Conservation (phyloP, 164 flowering plant species). For the Dillenia turbinata region DNA sequence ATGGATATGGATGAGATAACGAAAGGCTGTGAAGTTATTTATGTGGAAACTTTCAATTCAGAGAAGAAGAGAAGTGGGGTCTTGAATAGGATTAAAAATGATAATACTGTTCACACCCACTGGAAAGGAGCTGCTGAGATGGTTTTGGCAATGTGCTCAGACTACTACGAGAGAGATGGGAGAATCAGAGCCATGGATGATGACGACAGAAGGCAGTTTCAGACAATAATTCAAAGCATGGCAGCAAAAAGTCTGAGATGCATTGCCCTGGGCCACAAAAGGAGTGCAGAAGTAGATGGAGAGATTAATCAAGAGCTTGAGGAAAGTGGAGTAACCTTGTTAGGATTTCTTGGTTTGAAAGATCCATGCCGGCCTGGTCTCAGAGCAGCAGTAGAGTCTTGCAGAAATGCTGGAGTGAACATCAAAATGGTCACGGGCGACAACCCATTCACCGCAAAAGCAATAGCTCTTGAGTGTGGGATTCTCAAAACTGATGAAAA, state of each 20-base stretch:
- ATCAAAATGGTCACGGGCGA: conserved; percentile 45
- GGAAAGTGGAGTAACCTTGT: conserved; percentile 18
- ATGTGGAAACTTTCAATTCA: conserved; percentile 39
- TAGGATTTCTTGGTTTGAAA: conserved; percentile 35
- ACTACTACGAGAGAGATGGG: conserved; percentile 14
- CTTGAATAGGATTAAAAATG: conserved; percentile 7
- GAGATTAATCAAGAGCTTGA: conserved; percentile 8
- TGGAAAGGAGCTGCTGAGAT: conserved; percentile 33
- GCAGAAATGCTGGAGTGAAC: conserved; percentile 30
- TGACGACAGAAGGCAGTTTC: conserved; percentile 9
- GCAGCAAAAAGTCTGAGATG: conserved; percentile 33
- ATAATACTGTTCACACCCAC: conserved; percentile 4
- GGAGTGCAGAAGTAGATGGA: conserved; percentile 5
- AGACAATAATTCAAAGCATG: conserved; percentile 23
- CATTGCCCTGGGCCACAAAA: conserved; percentile 29
- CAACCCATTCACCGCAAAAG: conserved; percentile 37
- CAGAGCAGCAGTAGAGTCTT: conserved; percentile 24
- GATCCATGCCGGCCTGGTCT: conserved; percentile 41
- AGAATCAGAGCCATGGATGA: conserved; percentile 7
- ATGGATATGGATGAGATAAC: conserved; percentile 27
- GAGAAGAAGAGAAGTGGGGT: conserved; percentile 32
- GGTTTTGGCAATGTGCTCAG: conserved; percentile 17
- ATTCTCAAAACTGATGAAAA: conserved; percentile 23
- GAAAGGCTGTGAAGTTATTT: conserved; percentile 17
- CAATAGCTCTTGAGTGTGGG: conserved; percentile 36